Base-by-base conservation (phyloP, 2,329 filamentous ascomycete genomes). In the Epicoccum nigrum region DNA sequence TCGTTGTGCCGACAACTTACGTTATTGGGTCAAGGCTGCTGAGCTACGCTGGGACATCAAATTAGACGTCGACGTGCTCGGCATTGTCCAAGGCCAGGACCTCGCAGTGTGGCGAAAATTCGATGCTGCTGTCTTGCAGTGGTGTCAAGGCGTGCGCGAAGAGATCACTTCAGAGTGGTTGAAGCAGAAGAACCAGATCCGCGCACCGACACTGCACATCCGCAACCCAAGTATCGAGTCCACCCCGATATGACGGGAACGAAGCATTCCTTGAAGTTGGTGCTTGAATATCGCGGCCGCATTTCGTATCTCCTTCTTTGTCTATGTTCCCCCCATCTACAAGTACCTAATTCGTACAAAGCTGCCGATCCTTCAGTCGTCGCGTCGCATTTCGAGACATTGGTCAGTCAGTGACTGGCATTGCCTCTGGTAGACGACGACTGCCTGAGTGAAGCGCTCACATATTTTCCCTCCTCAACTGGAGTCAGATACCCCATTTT, bases 1-100 rank as follows among this genome's bases (percentile, higher is more conserved):
- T 72, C 88, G 94, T 40, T 87, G 87, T 56, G 91, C 92, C 3
- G 94, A 99, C 63, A 99, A 99, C 71, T 81, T 99, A 55, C 85
- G 92, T 32, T 99, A 89, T 79, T 99, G 94, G 93, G 84, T 89
- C 74, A 99, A 99, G 77, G 94, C 93, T 1, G 92, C 92, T 7
- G 92, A 99, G 76, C 80, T 97, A 51, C 86, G 94, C 47, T 99
- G 93, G 87, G 94, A 97, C 74, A 84, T 92, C 31, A 83, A 89
- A 61, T 79, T 97, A 43, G 84, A 87, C 57, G 81, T 96, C 45
- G 91, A 97, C 67, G 90, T 93, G 17, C 87, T 95, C 74, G 91
- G 88, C 21, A 83, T 97, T 7, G 92, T 96, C 17, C 88, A 92
- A 68, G 87, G 87, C 67, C 87, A 81, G 53, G 81, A 83, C 41